Percentiles rank a stretch among this genome's conserved stretches.
These are phyloP conservation scores for Bremia lactucae DNA, from an alignment of 352 stramenopile genomes.

Conservation along the genomic window DNA sequence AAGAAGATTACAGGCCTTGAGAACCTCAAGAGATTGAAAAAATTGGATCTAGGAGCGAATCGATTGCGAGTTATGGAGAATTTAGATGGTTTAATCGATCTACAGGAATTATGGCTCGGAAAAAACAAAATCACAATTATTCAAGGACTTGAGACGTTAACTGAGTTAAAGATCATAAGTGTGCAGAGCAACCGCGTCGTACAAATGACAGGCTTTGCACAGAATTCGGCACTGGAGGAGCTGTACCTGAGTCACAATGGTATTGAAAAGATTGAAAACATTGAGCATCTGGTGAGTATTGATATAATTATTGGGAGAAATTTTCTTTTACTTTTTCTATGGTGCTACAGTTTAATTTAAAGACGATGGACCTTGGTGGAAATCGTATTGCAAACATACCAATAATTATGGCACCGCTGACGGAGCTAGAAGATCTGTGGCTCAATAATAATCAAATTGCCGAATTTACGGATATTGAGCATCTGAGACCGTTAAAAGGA, in stretches of 20 bases:
- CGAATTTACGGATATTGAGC: slow-evolving; percentile 50
- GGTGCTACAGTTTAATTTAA: slow-evolving; percentile 41
- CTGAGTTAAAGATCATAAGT: slow-evolving; percentile 83
- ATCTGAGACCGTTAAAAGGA: slow-evolving; percentile 57
- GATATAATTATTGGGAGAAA: background rate
- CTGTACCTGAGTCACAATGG: slow-evolving; percentile 97
- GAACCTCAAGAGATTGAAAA: slow-evolving; percentile 79
- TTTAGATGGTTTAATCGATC: slow-evolving; percentile 73
- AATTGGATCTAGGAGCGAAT: slow-evolving; percentile 96
- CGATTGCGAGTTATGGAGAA: slow-evolving; percentile 89
- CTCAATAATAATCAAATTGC: slow-evolving; percentile 62
- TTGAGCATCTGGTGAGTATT: slow-evolving; percentile 54
- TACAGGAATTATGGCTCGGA: slow-evolving; percentile 95
- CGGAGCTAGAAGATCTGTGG: slow-evolving; percentile 64
- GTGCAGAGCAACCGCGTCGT: slow-evolving; percentile 95
- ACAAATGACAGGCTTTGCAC: slow-evolving; percentile 84
- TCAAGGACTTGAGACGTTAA: slow-evolving; percentile 70
- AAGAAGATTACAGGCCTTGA: slow-evolving; percentile 89
- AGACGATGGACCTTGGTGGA: slow-evolving; percentile 62
- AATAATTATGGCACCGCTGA: slow-evolving; percentile 24
- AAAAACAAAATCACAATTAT: slow-evolving; percentile 98
- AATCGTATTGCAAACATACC: slow-evolving; percentile 76
- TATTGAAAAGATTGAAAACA: slow-evolving; percentile 83
- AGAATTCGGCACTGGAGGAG: slow-evolving; percentile 88
- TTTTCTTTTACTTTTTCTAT: background rate